Evolutionary conservation across 2,329 filamentous ascomycete genomes (phyloP).

Genomic region (Capronia americana): DNA sequence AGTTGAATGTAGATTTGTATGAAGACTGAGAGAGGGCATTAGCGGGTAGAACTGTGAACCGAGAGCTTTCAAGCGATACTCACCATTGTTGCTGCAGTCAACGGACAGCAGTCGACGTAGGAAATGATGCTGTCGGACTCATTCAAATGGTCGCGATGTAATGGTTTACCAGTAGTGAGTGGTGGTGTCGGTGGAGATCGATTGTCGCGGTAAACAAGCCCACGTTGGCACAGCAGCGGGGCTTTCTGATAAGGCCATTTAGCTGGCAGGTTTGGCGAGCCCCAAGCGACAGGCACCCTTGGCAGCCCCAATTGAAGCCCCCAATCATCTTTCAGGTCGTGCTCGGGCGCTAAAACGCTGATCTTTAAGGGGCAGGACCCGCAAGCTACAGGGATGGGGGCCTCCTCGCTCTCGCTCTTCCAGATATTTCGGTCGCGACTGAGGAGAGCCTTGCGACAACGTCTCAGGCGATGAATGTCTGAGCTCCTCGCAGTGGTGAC

Average conservation of each 20-base stretch:
- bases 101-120: neutral
- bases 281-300: neutral
- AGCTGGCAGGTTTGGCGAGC: conserved; percentile 19
- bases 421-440: neutral
- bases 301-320: neutral
- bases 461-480: conserved; percentile 2
- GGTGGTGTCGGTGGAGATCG: neutral
- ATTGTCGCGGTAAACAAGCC: neutral
- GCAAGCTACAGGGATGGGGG: conserved; percentile 2
- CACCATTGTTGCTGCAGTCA: conserved; percentile 23
- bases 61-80: neutral
- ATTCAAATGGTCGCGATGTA: neutral
- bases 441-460: neutral
- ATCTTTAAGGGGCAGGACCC: conserved; percentile 8
- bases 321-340: conserved; percentile 13
- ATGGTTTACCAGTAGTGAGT: neutral
- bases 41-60: neutral
- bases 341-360: conserved; percentile 8
- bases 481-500: neutral
- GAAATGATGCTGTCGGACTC: neutral
- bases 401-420: neutral
- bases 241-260: neutral
- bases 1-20: conserved; percentile 60
- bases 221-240: conserved; percentile 21
- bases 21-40: conserved; percentile 27